A percentile compares a stretch with the other conserved stretches of the same genome.
Evolutionary conservation across 2,329 filamentous ascomycete genomes (phyloP).

Genomic region (Aureobasidium subglaciale): DNA sequence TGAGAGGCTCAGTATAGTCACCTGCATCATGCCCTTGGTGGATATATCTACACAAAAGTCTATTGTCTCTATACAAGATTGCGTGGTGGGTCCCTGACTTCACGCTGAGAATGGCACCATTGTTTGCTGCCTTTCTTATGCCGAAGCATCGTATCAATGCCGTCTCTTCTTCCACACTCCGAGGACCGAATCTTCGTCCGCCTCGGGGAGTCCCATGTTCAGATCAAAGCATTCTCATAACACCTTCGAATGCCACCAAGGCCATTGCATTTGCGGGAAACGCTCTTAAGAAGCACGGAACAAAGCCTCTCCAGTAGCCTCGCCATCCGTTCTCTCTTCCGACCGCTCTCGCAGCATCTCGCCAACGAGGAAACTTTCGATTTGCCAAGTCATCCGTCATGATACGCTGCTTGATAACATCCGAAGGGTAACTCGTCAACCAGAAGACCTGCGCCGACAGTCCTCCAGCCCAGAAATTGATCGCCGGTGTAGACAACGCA

Average conservation of each 20-base stretch:
- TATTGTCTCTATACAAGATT: conserved; percentile 12
- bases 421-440: conserved; percentile 83
- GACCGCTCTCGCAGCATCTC: conserved; percentile 68
- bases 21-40: not conserved
- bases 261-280: conserved; percentile 96
- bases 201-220: not conserved
- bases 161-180: not conserved
- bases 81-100: not conserved
- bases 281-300: conserved; percentile 87
- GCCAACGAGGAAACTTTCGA: conserved; percentile 67
- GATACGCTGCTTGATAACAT: conserved; percentile 91
- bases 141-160: not conserved
- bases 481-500: conserved; percentile 61
- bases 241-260: conserved; percentile 84
- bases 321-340: conserved; percentile 67
- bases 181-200: not conserved
- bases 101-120: not conserved
- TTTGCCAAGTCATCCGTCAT: conserved; percentile 91
- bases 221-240: conserved; percentile 36
- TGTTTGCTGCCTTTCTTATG: not conserved
- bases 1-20: not conserved
- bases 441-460: conserved; percentile 91
- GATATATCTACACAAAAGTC: not conserved
- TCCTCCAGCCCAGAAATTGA: conserved; percentile 98
- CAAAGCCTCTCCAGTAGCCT: conserved; percentile 86